Conservation (phyloP, 176 grass and related monocot species). For the Musa beccarii region DNA sequence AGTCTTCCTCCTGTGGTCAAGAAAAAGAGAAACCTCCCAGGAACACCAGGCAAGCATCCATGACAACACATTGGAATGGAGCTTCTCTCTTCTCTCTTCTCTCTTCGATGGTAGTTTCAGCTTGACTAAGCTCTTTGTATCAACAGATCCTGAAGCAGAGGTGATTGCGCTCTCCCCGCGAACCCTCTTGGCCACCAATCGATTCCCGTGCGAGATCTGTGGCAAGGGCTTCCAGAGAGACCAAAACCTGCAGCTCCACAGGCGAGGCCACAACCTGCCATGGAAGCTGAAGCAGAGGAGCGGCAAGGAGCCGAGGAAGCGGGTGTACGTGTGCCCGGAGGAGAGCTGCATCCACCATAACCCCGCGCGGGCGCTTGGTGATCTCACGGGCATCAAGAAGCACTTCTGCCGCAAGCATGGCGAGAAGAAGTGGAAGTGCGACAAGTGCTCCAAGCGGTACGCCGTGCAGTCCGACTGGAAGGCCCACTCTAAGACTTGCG, state of each 20-base stretch:
- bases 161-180: slow-evolving; percentile 74
- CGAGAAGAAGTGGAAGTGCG: slow-evolving; percentile 99
- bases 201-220: slow-evolving; percentile 95
- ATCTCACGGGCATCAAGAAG: slow-evolving; percentile 96
- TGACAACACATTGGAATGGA: too few relatives aligned
- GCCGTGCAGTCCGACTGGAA: slow-evolving; percentile 99
- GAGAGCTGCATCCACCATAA: slow-evolving; percentile 82
- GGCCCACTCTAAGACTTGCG: slow-evolving; percentile 89
- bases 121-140: background rate
- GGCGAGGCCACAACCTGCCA: slow-evolving; percentile 76
- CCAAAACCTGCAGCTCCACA: slow-evolving; percentile 90
- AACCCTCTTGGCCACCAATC: slow-evolving; percentile 73
- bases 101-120: background rate
- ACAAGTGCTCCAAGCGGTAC: slow-evolving; percentile 77
- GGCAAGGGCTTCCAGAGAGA: slow-evolving; percentile 91
- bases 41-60: slow-evolving; percentile 68
- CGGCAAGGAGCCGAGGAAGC: slow-evolving; percentile 66
- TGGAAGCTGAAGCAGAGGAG: slow-evolving; percentile 86
- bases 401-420: slow-evolving; percentile 98
- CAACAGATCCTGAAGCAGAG: slow-evolving; percentile 73
- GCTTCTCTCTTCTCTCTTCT: slow-evolving; percentile 1
- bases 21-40: slow-evolving; percentile 92
- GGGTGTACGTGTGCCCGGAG: slow-evolving; percentile 91
- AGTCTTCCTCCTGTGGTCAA: slow-evolving; percentile 42
- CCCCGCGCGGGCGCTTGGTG: slow-evolving; percentile 60